Evolutionary conservation across 179 eudicot species (phyloP), one percentile per base, ranked within the genome.

Genomic region (Corrigiola litoralis): DNA sequence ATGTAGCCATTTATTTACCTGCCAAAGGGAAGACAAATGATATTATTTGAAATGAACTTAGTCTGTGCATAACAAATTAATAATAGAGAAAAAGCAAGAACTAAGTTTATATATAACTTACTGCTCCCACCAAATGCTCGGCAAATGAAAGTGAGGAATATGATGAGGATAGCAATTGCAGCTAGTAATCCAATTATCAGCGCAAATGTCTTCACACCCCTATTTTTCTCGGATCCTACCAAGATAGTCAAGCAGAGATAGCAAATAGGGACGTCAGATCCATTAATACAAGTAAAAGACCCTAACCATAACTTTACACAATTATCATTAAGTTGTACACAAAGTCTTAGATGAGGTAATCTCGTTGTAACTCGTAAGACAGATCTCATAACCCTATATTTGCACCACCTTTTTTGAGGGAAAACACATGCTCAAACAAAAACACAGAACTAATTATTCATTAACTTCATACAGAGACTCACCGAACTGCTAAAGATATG

Each of bases 91-190:
- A n/a, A 12, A 2, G 13, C 2, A 4, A 34, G n/a, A 4, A 60
- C 2, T 3, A 17, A 13, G 17, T 5, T 6, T 0, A 23, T n/a
- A 24, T n/a, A 44, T 14, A 31, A 58, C 75, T 75, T 76, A 76
- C 80, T 40, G 11, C 71, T 66, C 61, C 83, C 78, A 32, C 67
- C 70, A 70, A 79, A 79, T 25, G 62, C 71, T 51, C 83, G 67
- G 56, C 83, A 79, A 37, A 82, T 17, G 63, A 79, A 77, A 44
- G 89, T 82, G 67, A 84, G 74, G 66, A 82, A 82, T 32, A 84
- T 71, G 67, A 81, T 65, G 38, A 75, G 71, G 44, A 84, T 47
- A 2, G 63, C 88, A 65, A 84, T 71, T 51, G 74, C 82, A 7
- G 77, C 80, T 34, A 84, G 50, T 56, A 81, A 63, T 40, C 86